Conservation (phyloP, 202 grass and related monocot genomes). For the Bolboschoenoplectus hybrid region DNA sequence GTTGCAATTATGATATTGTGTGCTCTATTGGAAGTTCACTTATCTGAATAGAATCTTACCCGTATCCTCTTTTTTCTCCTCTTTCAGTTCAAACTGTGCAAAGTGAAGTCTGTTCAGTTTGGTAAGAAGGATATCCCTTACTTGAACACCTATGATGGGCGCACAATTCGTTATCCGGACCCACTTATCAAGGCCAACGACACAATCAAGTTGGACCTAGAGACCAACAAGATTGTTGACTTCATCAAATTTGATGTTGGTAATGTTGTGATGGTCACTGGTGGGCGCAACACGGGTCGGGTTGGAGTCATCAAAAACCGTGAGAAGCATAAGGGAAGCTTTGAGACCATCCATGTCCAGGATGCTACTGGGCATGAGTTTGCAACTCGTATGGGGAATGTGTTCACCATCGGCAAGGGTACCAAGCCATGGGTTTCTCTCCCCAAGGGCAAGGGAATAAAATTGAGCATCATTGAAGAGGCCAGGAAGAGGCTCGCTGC, state of each 20-base stretch:
- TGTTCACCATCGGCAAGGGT: constrained; percentile 50
- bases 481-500: constrained; percentile 45
- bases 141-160: constrained; percentile 46
- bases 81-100: constrained; percentile 42
- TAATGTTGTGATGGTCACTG: constrained; percentile 46
- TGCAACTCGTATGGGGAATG: constrained; percentile 42
- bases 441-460: constrained; percentile 50
- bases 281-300: constrained; percentile 38
- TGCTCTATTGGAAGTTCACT: background rate
- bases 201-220: constrained; percentile 46
- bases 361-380: constrained; percentile 40
- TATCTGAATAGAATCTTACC: background rate
- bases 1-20: background rate
- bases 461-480: constrained; percentile 51
- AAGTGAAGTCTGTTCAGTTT: constrained; percentile 47
- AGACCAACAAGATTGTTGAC: constrained; percentile 24
- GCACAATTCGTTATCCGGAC: constrained; percentile 42
- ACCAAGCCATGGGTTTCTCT: constrained; percentile 44
- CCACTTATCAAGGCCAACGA: constrained; percentile 48
- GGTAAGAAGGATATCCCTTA: constrained; percentile 44
- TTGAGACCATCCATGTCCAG: constrained; percentile 45
- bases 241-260: constrained; percentile 51
- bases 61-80: background rate
- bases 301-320: constrained; percentile 47
- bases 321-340: constrained; percentile 50